phyloP scores from a whole-genome alignment of 306 rosid genomes.

The Vachellia collinsii region DNA sequence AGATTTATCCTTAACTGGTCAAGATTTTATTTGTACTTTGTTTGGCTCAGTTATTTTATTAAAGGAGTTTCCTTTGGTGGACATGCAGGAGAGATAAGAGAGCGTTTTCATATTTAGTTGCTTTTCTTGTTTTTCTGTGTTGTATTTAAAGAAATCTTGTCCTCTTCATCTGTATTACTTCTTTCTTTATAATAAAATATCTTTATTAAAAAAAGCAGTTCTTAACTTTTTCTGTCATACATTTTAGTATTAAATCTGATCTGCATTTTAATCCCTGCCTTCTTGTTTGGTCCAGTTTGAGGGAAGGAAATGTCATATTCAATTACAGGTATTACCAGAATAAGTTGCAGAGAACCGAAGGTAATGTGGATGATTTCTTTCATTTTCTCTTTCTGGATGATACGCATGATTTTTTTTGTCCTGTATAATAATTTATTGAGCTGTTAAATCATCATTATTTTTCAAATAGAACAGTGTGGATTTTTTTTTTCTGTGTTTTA shows the following conservation, averaged over 20 bases:
- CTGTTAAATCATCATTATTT: conserved; percentile 11
- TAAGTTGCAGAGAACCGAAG: conserved; percentile 72
- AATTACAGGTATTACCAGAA: conserved; percentile 79
- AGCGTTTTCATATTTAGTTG: neutral
- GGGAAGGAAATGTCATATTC: conserved; percentile 73
- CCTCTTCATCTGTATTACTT: neutral
- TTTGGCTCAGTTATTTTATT: neutral
- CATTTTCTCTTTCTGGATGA: conserved; percentile 12
- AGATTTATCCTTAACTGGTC: neutral
- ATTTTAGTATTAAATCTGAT: conserved; percentile 30
- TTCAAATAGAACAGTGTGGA: neutral
- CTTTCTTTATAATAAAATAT: neutral
- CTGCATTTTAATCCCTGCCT: conserved; percentile 34
- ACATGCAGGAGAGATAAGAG: conserved; percentile 1
- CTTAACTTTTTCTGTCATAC: neutral
- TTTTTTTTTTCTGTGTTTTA: neutral
- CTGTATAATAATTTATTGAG: neutral
- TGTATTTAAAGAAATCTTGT: conserved; percentile 6
- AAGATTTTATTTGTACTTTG: neutral
- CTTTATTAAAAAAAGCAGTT: neutral
- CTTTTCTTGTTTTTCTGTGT: neutral
- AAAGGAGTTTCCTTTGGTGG: neutral
- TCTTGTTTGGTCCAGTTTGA: conserved; percentile 66
- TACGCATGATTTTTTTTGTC: conserved; percentile 13
- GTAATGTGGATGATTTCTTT: conserved; percentile 46